Evolutionary conservation across 495 filamentous ascomycete genomes (phyloP), one percentile per base, ranked within the genome.

Genomic region (Penicillium atrosanguineum): DNA sequence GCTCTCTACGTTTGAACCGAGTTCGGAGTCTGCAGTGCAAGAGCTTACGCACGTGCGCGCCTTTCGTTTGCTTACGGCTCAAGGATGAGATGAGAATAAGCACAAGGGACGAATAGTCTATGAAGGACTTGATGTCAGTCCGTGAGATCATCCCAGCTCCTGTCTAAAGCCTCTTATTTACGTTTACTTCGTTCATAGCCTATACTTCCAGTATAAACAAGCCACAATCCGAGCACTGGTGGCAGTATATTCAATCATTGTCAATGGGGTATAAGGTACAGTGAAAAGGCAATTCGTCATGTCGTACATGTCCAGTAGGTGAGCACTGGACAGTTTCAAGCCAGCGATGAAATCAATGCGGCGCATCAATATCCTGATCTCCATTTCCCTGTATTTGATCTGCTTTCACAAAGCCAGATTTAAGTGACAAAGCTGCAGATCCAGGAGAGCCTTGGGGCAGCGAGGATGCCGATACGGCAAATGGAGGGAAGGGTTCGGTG

Each of bases 401-500:
- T 7, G 20, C n/a, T 25, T 44, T 57, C 28, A 52, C 20, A 29
- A 38, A 57, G 56, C 25, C 50, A 49, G 39, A 43, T 29, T 48
- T 49, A 26, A 60, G 50, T 1, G 60, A 55, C 9, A 46, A 25
- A 12, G 40, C 31, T 8, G 47, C 45, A 18, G 50, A n/a, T 23
- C 28, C 52, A 34, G 29, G 49, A 26, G 53, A 58, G 18, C 39
- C 44, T 15, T 48, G 29, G 0, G 40, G 34, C 31, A 50, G 14
- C 6, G 51, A 56, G 14, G 51, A 48, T 42, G 39, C 49, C 6
- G 59, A 46, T 46, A 48, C 8, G n/a, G 57, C 50, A 29, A 76
- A 57, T 19, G 69, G 60, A 7, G 73, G 73, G 46, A 76, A 76
- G 4, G 71, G 71, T 26, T 76, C 72, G 16, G 57, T 64, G 51